Evolutionary conservation across 768 basidiomycete genomes (phyloP), one percentile per base, ranked within the genome.

Genomic region (Tulasnella sp.): DNA sequence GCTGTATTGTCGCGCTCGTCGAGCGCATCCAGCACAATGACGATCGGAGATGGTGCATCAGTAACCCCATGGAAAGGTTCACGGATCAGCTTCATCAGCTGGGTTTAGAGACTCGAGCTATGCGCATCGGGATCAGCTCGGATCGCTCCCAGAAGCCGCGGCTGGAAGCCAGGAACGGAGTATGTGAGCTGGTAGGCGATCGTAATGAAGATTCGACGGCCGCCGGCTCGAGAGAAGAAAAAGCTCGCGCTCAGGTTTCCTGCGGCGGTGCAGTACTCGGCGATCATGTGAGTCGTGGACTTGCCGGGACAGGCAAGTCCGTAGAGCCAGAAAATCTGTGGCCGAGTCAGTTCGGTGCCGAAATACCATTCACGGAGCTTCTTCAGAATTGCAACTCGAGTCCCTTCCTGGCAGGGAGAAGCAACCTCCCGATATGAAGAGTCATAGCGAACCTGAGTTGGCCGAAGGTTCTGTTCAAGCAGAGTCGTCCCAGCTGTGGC

Each of bases 291-390:
- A 3, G 73, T 70, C n/a, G 73, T 62, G 3, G 73, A 72, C 62
- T 74, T 75, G 4, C 74, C 74, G 8, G 63, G 65, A 9, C 74
- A 73, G 11, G 73, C 71, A 12, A 64, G 63, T 29, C 70, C 73
- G 46, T 51, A 60, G 19, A 75, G 58, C 65, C 70, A 69, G 44
- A 68, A 66, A 5, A 74, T 59, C 12, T 38, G 43, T 19, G 25
- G 34, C 4, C 4, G 30, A 17, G 2, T 10, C 4, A 21, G n/a
- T 10, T 38, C 31, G 25, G 30, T 12, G 19, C 27, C 19, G 10
- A n/a, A 11, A 34, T 42, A 24, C 53, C 53, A 55, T 10, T 55
- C 19, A 21, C 17, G 4, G 3, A 55, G 30, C 2, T 8, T 24
- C 41, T 42, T 2, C 15, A 55, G 34, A 12, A 38, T 41, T 9